Evolutionary conservation across 2,329 filamentous ascomycete species (phyloP).

Genomic region (Arthrobotrys sinensis): DNA sequence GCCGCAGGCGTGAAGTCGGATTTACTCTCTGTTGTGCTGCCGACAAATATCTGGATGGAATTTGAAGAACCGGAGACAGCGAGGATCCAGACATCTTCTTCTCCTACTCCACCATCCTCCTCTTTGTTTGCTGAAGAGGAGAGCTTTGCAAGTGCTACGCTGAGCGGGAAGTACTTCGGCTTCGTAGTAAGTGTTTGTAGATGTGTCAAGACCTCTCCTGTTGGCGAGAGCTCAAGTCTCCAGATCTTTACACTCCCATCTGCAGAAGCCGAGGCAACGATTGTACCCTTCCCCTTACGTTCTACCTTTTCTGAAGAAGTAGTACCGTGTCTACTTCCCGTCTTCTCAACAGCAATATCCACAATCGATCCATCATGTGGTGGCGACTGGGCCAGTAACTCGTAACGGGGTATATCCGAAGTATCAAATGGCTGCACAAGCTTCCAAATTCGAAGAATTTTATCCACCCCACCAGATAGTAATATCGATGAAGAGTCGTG

Average conservation of each 20-base stretch:
- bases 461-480: slow-evolving; percentile 86
- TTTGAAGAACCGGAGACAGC: slow-evolving; percentile 89
- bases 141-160: slow-evolving; percentile 78
- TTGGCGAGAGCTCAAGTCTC: slow-evolving; percentile 71
- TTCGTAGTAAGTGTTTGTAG: slow-evolving; percentile 80
- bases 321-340: neutral
- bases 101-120: neutral
- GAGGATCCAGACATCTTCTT: slow-evolving; percentile 75
- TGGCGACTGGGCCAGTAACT: slow-evolving; percentile 12
- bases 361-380: slow-evolving; percentile 52
- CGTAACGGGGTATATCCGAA: slow-evolving; percentile 38
- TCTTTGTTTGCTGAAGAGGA: slow-evolving; percentile 61
- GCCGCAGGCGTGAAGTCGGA: slow-evolving; percentile 78
- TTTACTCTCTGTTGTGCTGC: slow-evolving; percentile 16
- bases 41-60: slow-evolving; percentile 80
- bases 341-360: slow-evolving; percentile 56
- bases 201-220: slow-evolving; percentile 68
- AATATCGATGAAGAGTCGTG: slow-evolving; percentile 73
- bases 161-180: slow-evolving; percentile 86
- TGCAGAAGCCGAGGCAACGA: slow-evolving; percentile 75
- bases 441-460: slow-evolving; percentile 73
- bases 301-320: neutral
- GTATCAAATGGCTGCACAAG: neutral
- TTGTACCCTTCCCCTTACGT: slow-evolving; percentile 62
- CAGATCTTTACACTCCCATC: slow-evolving; percentile 78